phyloP scores from a whole-genome alignment of 23 red algal genomes.

The Pyropia yezoensis region DNA sequence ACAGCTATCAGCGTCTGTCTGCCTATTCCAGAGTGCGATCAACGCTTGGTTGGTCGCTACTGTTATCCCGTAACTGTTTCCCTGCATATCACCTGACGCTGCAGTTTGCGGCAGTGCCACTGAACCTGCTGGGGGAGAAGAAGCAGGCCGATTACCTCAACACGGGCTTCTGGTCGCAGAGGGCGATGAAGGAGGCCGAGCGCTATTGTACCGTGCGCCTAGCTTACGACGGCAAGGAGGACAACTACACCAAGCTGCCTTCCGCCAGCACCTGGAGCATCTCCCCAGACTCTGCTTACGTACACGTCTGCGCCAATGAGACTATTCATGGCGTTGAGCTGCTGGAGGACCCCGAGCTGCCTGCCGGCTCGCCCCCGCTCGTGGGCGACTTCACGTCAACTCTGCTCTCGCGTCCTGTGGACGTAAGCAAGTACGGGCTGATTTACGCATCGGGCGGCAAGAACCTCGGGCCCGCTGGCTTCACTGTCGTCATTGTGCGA shows the following conservation, averaged over 20 bases:
- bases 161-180: constrained; percentile 37
- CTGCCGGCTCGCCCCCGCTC: constrained; percentile 15
- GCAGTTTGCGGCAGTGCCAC: constrained; percentile 25
- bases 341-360: constrained; percentile 23
- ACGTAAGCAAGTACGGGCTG: constrained; percentile 26
- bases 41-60: no score
- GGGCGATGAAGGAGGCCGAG: constrained; percentile 23
- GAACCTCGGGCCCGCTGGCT: constrained; percentile 40
- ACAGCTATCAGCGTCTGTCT: no score
- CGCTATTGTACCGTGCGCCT: constrained; percentile 34
- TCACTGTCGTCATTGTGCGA: constrained; percentile 16
- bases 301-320: constrained; percentile 42
- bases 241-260: constrained; percentile 14
- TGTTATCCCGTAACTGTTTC: no score
- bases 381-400: constrained; percentile 47
- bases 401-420: constrained; percentile 19
- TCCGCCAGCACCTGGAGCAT: constrained; percentile 24
- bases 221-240: constrained; percentile 26
- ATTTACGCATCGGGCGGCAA: constrained; percentile 48
- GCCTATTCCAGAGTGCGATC: no score
- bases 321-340: constrained; percentile 39
- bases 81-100: no score
- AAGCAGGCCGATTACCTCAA: constrained; percentile 29
- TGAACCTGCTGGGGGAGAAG: constrained; percentile 32
- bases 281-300: constrained; percentile 32